Conservation (phyloP, 345 rosid species). For the Turnera subulata region DNA sequence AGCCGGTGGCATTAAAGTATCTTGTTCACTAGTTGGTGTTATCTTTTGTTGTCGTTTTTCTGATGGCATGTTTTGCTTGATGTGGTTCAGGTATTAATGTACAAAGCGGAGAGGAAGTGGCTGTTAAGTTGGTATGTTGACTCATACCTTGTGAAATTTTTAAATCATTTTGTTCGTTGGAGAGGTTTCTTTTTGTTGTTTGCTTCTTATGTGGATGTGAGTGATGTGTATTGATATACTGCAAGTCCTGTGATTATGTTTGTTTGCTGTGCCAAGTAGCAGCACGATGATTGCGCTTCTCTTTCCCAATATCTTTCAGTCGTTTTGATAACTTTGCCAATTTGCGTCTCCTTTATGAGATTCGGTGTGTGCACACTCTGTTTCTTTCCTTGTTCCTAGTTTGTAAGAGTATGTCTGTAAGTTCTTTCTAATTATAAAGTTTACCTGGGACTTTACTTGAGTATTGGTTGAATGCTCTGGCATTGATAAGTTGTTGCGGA, state of each 20-base stretch:
- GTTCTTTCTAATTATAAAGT: too few relatives aligned
- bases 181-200: not conserved
- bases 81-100: conserved; percentile 53
- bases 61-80: not conserved
- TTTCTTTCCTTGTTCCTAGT: too few relatives aligned
- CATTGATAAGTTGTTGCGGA: too few relatives aligned
- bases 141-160: not conserved
- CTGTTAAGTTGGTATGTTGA: conserved; percentile 64
- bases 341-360: too few relatives aligned
- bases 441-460: too few relatives aligned
- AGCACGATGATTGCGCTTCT: too few relatives aligned
- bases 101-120: conserved; percentile 79
- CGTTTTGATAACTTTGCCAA: too few relatives aligned
- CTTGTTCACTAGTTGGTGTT: not conserved
- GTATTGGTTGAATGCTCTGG: too few relatives aligned
- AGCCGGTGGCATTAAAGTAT: not conserved
- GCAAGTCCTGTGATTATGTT: too few relatives aligned
- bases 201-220: not conserved
- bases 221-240: not conserved
- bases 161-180: not conserved
- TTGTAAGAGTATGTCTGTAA: too few relatives aligned
- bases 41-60: conserved; percentile 5
- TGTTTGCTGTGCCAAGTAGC: not conserved
- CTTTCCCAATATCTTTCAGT: too few relatives aligned
- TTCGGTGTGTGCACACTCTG: too few relatives aligned